These are phyloP conservation scores for Aegilops sharonensis DNA, from an alignment of 176 grass and related monocot species.

Conservation along the genomic window DNA sequence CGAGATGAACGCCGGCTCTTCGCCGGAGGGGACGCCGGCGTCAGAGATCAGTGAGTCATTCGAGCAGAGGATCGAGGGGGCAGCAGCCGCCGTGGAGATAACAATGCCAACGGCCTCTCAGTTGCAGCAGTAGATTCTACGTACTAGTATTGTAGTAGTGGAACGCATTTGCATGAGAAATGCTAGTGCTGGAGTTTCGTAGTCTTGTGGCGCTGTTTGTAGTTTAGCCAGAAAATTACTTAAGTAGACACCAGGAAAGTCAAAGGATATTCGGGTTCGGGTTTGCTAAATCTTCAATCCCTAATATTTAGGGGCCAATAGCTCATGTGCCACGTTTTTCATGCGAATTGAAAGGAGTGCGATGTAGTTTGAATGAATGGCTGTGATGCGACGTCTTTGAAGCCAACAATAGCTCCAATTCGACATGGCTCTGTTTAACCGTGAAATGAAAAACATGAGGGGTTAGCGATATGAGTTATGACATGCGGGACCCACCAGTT, in stretches of 20 bases:
- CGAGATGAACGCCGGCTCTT: slow-evolving; percentile 24
- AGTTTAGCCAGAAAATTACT: not conserved
- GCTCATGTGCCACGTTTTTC: too few species aligned
- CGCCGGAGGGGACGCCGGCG: not conserved
- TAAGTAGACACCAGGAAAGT: not conserved
- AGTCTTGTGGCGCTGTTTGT: not conserved
- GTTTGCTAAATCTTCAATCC: too few species aligned
- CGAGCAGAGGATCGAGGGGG: slow-evolving; percentile 24
- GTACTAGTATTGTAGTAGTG: too few species aligned
- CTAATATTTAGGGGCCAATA: too few species aligned
- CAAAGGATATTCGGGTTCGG: not conserved
- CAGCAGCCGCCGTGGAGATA: slow-evolving; percentile 7
- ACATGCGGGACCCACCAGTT: too few species aligned
- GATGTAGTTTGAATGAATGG: too few species aligned
- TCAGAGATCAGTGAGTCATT: slow-evolving; percentile 18
- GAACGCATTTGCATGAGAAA: not conserved
- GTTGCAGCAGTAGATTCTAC: not conserved
- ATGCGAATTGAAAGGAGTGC: too few species aligned
- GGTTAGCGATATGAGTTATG: too few species aligned
- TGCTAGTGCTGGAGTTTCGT: not conserved
- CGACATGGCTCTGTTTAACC: too few species aligned
- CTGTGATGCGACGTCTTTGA: too few species aligned
- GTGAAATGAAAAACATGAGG: too few species aligned
- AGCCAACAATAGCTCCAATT: too few species aligned
- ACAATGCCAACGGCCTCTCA: not conserved